These are phyloP conservation scores for Colletotrichum sidae DNA, from an alignment of 2,329 filamentous ascomycete genomes.

Conservation along the genomic window DNA sequence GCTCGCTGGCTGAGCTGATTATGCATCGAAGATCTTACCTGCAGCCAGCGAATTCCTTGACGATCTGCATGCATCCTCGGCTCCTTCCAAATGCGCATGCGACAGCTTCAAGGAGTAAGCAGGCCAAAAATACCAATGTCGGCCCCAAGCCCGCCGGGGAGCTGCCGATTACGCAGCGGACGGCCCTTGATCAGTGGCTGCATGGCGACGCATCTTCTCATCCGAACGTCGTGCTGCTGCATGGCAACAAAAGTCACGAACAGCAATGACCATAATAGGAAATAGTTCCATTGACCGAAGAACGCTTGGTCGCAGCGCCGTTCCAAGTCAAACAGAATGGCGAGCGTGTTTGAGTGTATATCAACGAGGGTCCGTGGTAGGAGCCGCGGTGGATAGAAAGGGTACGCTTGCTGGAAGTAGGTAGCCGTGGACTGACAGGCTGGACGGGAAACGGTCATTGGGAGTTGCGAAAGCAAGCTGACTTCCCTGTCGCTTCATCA, in stretches of 20 bases:
- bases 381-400: neutral
- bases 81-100: neutral
- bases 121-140: neutral
- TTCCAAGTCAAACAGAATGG: slow-evolving; percentile 8
- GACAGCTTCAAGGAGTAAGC: neutral
- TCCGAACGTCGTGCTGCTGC: neutral
- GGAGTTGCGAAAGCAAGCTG: slow-evolving; percentile 3
- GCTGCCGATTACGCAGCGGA: slow-evolving; percentile 11
- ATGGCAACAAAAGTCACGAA: slow-evolving; percentile 27
- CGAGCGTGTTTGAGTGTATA: slow-evolving; percentile 19
- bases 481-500: slow-evolving; percentile 10
- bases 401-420: neutral
- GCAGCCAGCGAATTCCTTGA: neutral
- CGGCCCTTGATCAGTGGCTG: neutral
- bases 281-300: slow-evolving; percentile 23
- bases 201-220: neutral
- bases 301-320: slow-evolving; percentile 32
- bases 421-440: neutral
- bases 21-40: no score
- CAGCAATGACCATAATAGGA: slow-evolving; percentile 7
- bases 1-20: no score
- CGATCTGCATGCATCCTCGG: neutral
- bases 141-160: slow-evolving; percentile 18
- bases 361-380: slow-evolving; percentile 17
- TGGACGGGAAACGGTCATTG: neutral